Evolutionary conservation across 129 eudicot genomes (phyloP).

Genomic region (Centella asiatica): DNA sequence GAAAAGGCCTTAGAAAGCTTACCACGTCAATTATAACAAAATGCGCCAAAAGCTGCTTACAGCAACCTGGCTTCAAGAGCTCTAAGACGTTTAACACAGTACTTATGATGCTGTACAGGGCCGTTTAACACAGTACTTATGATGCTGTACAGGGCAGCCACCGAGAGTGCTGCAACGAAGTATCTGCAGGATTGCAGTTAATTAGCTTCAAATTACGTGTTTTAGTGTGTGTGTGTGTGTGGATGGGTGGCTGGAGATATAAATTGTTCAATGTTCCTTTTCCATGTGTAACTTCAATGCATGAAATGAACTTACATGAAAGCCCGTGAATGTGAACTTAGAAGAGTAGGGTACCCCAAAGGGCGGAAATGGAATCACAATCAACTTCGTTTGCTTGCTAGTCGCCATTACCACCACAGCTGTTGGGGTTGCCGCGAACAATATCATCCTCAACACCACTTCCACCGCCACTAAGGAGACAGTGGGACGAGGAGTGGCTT

Average conservation of each 20-base stretch:
- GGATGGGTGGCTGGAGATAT: too few relatives aligned
- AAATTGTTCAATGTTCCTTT: too few relatives aligned
- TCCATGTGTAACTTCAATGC: too few relatives aligned
- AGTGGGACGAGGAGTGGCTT: background rate
- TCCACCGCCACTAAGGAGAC: slow-evolving; percentile 21
- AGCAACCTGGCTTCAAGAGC: slow-evolving; percentile 32
- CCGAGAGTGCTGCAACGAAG: slow-evolving; percentile 56
- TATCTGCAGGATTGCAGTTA: slow-evolving; percentile 43
- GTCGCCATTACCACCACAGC: slow-evolving; percentile 72
- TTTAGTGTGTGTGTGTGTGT: too few relatives aligned
- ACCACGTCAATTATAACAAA: slow-evolving; percentile 59
- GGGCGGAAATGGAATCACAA: slow-evolving; percentile 25
- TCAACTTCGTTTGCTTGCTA: slow-evolving; percentile 40
- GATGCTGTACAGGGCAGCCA: slow-evolving; percentile 49
- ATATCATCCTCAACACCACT: slow-evolving; percentile 41
- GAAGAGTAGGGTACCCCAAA: slow-evolving; percentile 19
- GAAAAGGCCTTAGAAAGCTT: slow-evolving; percentile 10
- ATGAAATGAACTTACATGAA: slow-evolving; percentile 42
- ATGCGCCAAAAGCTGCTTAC: slow-evolving; percentile 28
- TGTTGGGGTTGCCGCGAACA: slow-evolving; percentile 42
- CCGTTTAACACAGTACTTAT: slow-evolving; percentile 30
- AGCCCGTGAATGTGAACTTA: slow-evolving; percentile 62
- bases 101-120: slow-evolving; percentile 51
- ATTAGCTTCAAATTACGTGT: too few relatives aligned
- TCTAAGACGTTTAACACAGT: slow-evolving; percentile 24